Evolutionary conservation across 345 rosid species (phyloP), one percentile per base, ranked within the genome.

Genomic region (Eucalyptus marginata): DNA sequence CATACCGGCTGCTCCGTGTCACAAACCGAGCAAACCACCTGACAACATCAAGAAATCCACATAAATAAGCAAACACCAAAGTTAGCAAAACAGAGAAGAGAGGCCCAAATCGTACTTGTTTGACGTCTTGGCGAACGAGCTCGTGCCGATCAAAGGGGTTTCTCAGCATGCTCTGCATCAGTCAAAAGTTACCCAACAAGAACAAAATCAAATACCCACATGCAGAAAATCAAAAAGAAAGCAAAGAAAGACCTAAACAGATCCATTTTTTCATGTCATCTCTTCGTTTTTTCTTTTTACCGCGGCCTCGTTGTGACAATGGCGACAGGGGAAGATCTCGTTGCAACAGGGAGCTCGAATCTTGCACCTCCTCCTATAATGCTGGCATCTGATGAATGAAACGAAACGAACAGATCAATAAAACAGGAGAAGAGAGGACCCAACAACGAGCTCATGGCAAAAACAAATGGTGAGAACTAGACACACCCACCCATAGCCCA

Each of bases 401-500:
- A 47, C 4, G 86, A 87, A 16, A 43, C 87, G 54, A 87, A 87
- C 50, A 51, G 86, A 86, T 50, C 91, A 91, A n/a, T 25, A 44
- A 13, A 66, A 66, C 20, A n/a, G 31, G 81, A 22, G 33, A 79
- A 89, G 90, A 89, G 86, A 71, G 22, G 49, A 40, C 31, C n/a
- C 66, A 54, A 59, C 49, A 64, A 46, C 36, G 14, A 68, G 36
- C 87, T 36, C 27, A 59, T 62, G 25, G 64, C 58, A 62, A 40
- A 40, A 83, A 44, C 52, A 36, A 15, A 86, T 40, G 18, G 25
- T 50, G 52, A 29, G 24, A 87, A n/a, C 33, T 87, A 52, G 68
- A 25, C 59, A 64, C 92, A 96, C 99, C 99, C 99, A 96, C 99
- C 99, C 99, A 64, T 93, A 97, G 49, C 98, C 98, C 99, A 97